Base-by-base conservation (phyloP, 2,329 filamentous ascomycete genomes). In the Hypoxylon sp. region DNA sequence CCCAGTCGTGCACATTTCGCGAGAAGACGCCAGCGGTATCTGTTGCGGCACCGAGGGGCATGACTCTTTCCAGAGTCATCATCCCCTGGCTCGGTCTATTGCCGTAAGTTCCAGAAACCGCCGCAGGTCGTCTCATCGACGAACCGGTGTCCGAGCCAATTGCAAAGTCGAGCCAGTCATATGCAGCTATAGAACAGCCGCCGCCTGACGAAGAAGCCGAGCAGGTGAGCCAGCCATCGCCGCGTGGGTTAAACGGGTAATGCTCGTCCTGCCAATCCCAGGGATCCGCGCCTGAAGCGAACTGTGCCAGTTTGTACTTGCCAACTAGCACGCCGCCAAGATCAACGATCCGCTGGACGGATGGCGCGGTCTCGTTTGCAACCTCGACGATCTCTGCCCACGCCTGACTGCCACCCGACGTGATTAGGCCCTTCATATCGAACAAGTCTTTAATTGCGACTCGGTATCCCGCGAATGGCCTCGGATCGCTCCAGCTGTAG, bases 111-210 rank as follows among this genome's bases (percentile, higher is more conserved):
- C 76, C 75, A 3, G 72, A 73, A 9, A 74, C 73, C 0, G 73
- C 75, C 0, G 73, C 75, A 2, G 75, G 75, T 13, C 72, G 67
- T 7, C 75, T 55, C 62, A 76, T 74, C 1, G 74, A 75, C 1
- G 70, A 72, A 3, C 74, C 73, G 0, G 76, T 78, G 48, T 81
- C 80, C 11, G 72, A 76, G 2, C 80, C 80, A 48, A 81, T 76
- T 5, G 79, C 76, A 23, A 74, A 75, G 62, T 82, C 80, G 5
- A 82, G 73, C 80, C 80, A 82, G 32, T 78, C 75, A 63, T 82
- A 82, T 0, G 77, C 75, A 7, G 78, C 79, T 0, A 82, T 70
- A 0, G 76, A 71, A 41, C 74, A 76, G 0, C 74, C 78, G n/a
- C 74, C 73, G 0, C 78, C 79, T 1, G 76, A 73, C 0, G 77